Evolutionary conservation across 192 early-diverging fungal genomes (phyloP).

Genomic region (Haplosporangium gracile): DNA sequence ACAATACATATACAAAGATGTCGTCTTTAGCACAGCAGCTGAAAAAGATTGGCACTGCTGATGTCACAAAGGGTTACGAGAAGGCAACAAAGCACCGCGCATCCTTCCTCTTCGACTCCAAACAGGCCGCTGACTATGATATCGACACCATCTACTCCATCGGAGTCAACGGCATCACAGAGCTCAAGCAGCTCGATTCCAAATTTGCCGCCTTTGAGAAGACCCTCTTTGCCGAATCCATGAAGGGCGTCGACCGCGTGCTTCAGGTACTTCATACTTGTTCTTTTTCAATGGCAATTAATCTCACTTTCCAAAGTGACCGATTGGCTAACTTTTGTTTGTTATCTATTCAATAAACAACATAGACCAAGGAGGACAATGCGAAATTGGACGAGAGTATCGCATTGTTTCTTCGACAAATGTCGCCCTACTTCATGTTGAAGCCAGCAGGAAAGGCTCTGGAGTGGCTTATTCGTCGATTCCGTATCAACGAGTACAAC

Average conservation of each 20-base stretch:
- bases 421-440: conserved; percentile 90
- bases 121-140: conserved; percentile 91
- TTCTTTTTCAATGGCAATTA: too few species aligned
- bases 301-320: neutral
- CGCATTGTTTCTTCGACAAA: conserved; percentile 74
- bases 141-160: conserved; percentile 89
- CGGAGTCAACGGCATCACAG: conserved; percentile 82
- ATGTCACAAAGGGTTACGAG: conserved; percentile 69
- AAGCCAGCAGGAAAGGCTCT: conserved; percentile 88
- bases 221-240: conserved; percentile 85
- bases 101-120: conserved; percentile 85
- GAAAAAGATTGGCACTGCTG: conserved; percentile 70
- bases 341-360: neutral
- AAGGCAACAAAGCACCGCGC: conserved; percentile 70
- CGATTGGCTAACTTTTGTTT: neutral
- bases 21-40: conserved; percentile 77
- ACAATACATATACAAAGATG: conserved; percentile 53
- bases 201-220: conserved; percentile 75
- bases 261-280: conserved; percentile 64
- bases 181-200: conserved; percentile 76
- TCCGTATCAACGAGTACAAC: conserved; percentile 90
- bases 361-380: conserved; percentile 84
- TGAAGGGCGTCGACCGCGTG: conserved; percentile 84
- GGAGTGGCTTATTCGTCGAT: conserved; percentile 94
- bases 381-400: conserved; percentile 83